These are phyloP conservation scores for Phytophthora citrophthora DNA, from an alignment of 352 stramenopile genomes.

Conservation along the genomic window DNA sequence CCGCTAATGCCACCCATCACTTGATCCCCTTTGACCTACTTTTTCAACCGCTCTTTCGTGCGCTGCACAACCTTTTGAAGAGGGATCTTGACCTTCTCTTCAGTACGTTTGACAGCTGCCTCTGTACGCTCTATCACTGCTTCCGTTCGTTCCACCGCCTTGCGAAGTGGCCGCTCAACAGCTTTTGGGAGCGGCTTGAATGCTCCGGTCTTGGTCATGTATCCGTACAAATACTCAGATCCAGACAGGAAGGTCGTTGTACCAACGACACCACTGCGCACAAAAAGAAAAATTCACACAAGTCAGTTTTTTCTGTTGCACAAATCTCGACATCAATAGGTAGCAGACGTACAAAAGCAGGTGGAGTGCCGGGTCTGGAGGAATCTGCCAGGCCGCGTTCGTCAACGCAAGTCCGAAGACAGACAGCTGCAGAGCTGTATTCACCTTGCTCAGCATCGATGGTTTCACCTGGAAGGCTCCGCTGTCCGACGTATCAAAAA, in stretches of 20 bases:
- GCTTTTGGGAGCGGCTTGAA: conserved; percentile 63
- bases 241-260: conserved; percentile 79
- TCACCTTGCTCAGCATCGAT: conserved; percentile 78
- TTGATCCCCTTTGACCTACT: conserved; percentile 15
- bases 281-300: not conserved
- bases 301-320: not conserved
- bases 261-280: conserved; percentile 63
- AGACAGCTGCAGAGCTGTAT: conserved; percentile 81
- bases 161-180: conserved; percentile 28
- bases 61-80: conserved; percentile 30
- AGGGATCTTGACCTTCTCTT: conserved; percentile 28
- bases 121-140: conserved; percentile 33
- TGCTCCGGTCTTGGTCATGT: conserved; percentile 72
- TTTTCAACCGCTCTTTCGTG: conserved; percentile 37
- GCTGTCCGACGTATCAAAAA: conserved; percentile 83
- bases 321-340: not conserved
- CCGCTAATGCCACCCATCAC: too few relatives aligned
- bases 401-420: conserved; percentile 77
- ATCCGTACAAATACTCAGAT: conserved; percentile 78
- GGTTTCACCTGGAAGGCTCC: conserved; percentile 77
- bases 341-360: conserved; percentile 64
- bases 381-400: conserved; percentile 77
- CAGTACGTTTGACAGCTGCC: conserved; percentile 38
- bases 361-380: conserved; percentile 56
- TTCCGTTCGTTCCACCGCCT: conserved; percentile 40